Conservation (phyloP, 1,284 basidiomycete species). For the Athelia psychrophila region DNA sequence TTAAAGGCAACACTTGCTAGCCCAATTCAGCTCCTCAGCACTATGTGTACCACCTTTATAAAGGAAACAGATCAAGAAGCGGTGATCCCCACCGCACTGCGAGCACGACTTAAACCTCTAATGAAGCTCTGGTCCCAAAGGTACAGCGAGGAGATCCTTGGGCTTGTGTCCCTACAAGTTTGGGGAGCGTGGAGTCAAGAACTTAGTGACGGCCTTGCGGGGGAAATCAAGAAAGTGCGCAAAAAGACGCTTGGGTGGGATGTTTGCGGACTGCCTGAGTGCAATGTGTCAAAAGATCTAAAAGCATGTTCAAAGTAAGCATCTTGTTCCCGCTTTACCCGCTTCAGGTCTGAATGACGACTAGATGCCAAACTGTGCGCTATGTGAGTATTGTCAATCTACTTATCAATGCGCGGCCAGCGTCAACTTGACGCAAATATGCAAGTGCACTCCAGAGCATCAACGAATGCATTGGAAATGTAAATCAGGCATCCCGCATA, state of each 20-base stretch:
- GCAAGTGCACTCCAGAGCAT: slow-evolving; percentile 24
- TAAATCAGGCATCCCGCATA: background rate
- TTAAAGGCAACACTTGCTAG: slow-evolving; percentile 5
- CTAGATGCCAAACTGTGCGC: slow-evolving; percentile 10
- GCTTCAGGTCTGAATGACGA: background rate
- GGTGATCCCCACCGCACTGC: background rate
- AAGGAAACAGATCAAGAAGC: slow-evolving; percentile 8
- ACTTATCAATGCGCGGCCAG: background rate
- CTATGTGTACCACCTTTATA: slow-evolving; percentile 10
- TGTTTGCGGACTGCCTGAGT: slow-evolving; percentile 15
- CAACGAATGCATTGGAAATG: slow-evolving; percentile 11
- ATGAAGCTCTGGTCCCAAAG: slow-evolving; percentile 8
- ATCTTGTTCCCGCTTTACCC: background rate
- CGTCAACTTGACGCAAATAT: background rate
- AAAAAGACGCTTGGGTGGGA: slow-evolving; percentile 12
- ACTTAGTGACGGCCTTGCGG: slow-evolving; percentile 2
- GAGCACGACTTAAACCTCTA: slow-evolving; percentile 7
- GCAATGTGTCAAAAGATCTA: slow-evolving; percentile 8
- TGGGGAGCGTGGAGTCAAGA: slow-evolving; percentile 4
- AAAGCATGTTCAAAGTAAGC: slow-evolving; percentile 17
- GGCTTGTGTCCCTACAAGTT: slow-evolving; percentile 6
- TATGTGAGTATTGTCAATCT: background rate
- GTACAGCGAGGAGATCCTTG: slow-evolving; percentile 8
- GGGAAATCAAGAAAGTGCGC: slow-evolving; percentile 7
- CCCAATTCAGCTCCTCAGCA: slow-evolving; percentile 12